A percentile compares a stretch with the other conserved stretches of the same genome.
Evolutionary conservation across 306 rosid genomes (phyloP).

Genomic region (Hylodesmum podocarpum): DNA sequence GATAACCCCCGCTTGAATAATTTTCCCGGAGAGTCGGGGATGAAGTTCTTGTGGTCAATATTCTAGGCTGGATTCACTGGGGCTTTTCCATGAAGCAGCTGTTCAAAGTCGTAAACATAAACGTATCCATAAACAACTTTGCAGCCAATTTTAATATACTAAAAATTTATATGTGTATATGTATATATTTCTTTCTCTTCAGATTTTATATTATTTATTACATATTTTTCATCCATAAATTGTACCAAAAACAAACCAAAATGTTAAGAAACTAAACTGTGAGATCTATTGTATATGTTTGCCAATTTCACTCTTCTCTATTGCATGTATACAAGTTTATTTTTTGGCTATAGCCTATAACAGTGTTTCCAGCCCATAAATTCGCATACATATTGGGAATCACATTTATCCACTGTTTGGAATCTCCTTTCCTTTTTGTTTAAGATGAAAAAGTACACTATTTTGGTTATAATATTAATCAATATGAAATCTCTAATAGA

Average conservation of each 20-base stretch:
- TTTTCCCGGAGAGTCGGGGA: background rate
- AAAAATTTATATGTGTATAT: no score
- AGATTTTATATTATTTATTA: no score
- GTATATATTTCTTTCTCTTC: no score
- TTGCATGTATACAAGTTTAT: background rate
- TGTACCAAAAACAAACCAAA: background rate
- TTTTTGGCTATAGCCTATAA: background rate
- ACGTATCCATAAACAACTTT: no score
- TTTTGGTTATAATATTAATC: no score
- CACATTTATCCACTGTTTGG: background rate
- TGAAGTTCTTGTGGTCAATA: conserved; percentile 4
- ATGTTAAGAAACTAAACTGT: background rate
- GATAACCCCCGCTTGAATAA: conserved; percentile 15
- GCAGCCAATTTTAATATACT: no score
- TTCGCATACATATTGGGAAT: background rate
- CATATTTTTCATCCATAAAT: background rate
- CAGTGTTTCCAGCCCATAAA: background rate
- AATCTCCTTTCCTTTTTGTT: background rate
- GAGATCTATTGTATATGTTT: conserved; percentile 6
- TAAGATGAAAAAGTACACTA: no score
- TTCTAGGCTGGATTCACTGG: conserved; percentile 15
- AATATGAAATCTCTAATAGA: background rate
- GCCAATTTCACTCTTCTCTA: background rate
- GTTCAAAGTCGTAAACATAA: conserved; percentile 9
- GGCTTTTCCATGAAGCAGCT: conserved; percentile 23